phyloP scores from a whole-genome alignment of 2,329 filamentous ascomycete species.

The Neofusicoccum sp. region DNA sequence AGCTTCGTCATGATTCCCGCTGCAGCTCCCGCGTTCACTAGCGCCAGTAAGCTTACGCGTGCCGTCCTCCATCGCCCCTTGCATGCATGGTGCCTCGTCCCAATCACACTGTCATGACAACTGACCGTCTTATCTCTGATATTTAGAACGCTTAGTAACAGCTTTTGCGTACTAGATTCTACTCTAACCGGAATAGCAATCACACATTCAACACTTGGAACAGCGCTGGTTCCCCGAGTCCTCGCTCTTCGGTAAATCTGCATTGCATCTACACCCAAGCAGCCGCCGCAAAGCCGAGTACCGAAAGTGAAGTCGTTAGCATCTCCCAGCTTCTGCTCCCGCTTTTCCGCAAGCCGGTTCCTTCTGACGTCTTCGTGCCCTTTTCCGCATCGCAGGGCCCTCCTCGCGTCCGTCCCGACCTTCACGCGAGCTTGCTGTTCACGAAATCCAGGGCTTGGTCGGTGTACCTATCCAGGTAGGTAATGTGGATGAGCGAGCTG shows the following conservation, averaged over 20 bases:
- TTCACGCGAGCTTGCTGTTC: neutral
- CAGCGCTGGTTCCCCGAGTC: too few relatives aligned
- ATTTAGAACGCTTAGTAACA: too few relatives aligned
- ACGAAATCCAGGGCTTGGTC: slow-evolving; percentile 2
- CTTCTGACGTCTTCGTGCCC: neutral
- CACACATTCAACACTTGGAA: too few relatives aligned
- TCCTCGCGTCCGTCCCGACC: neutral
- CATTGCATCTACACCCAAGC: neutral
- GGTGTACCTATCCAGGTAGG: slow-evolving; percentile 5
- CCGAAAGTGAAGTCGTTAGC: neutral
- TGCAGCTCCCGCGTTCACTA: too few relatives aligned
- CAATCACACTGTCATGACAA: too few relatives aligned
- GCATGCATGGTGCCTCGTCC: too few relatives aligned
- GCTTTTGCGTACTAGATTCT: too few relatives aligned
- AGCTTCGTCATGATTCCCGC: too few relatives aligned
- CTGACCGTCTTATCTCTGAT: too few relatives aligned
- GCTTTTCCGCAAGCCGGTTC: neutral
- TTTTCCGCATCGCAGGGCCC: neutral
- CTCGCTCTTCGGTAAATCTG: neutral
- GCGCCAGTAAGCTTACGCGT: too few relatives aligned
- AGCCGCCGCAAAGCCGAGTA: neutral
- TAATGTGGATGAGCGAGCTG: neutral
- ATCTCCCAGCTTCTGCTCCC: neutral
- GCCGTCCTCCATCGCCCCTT: too few relatives aligned
- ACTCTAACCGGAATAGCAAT: too few relatives aligned